phyloP scores from a whole-genome alignment of 2,329 filamentous ascomycete species.

The Sarocladium brachiariae region DNA sequence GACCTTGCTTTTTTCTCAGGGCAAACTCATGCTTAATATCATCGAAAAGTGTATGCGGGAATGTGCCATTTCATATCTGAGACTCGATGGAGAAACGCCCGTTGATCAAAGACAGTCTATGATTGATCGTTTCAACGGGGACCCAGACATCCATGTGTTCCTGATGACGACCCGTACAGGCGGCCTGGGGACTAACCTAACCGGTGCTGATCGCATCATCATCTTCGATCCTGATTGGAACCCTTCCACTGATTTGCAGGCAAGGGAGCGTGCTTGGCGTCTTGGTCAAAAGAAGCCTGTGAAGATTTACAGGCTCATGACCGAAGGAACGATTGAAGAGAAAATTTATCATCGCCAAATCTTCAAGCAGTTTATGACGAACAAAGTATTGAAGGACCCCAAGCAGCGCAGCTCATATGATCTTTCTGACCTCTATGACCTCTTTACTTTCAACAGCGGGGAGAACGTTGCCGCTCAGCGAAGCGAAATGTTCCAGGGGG shows the following conservation, averaged over 20 bases:
- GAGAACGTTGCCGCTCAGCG: constrained; percentile 62
- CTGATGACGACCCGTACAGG: constrained; percentile 93
- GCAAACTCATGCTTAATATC: constrained; percentile 92
- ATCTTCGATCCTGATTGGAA: constrained; percentile 99
- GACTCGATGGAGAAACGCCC: constrained; percentile 90
- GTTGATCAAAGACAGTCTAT: constrained; percentile 84
- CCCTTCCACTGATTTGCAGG: constrained; percentile 91
- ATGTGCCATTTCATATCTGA: constrained; percentile 64
- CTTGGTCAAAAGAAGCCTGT: constrained; percentile 92
- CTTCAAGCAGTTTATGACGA: constrained; percentile 95
- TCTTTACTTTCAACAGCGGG: constrained; percentile 64
- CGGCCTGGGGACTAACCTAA: constrained; percentile 87
- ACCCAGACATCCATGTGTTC: constrained; percentile 76
- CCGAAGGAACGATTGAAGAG: constrained; percentile 94
- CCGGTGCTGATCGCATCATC: constrained; percentile 90
- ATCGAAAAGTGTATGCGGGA: constrained; percentile 75
- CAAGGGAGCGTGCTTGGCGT: constrained; percentile 90
- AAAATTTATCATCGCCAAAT: constrained; percentile 99
- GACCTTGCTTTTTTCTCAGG: constrained; percentile 86
- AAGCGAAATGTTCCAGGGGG: constrained; percentile 78
- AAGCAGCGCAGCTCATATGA: constrained; percentile 91
- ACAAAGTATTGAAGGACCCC: constrained; percentile 91
- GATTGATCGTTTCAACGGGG: constrained; percentile 87
- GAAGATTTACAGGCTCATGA: constrained; percentile 96
- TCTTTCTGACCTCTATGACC: constrained; percentile 80